These are phyloP conservation scores for Tylopilus sp. DNA, from an alignment of 1,284 basidiomycete species.

Conservation along the genomic window DNA sequence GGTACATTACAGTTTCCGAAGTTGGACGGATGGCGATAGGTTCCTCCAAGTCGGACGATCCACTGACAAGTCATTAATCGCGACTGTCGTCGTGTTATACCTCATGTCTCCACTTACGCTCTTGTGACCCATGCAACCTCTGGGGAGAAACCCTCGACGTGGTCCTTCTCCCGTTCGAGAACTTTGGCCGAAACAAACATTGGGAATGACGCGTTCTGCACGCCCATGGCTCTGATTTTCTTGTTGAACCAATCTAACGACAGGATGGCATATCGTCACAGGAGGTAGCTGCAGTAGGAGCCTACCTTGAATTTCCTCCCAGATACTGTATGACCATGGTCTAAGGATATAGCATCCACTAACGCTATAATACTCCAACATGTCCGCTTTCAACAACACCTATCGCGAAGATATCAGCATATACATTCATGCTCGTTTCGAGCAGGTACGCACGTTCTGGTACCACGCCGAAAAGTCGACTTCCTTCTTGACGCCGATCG, in stretches of 20 bases:
- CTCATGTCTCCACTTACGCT: conserved; percentile 57
- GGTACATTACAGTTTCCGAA: conserved; percentile 98
- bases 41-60: conserved; percentile 90
- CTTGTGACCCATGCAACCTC: conserved; percentile 99
- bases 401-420: conserved; percentile 32
- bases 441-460: conserved; percentile 62
- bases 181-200: conserved; percentile 96
- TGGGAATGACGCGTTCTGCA: conserved; percentile 98
- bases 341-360: conserved; percentile 98
- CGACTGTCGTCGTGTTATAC: neutral
- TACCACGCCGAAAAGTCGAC: conserved; percentile 94
- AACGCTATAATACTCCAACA: conserved; percentile 99
- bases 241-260: conserved; percentile 81
- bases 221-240: conserved; percentile 90
- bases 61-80: conserved; percentile 43
- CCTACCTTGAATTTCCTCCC: conserved; percentile 90
- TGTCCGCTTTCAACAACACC: conserved; percentile 97
- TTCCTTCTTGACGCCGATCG: conserved; percentile 92
- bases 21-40: conserved; percentile 98
- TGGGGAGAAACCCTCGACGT: conserved; percentile 99
- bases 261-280: conserved; percentile 3
- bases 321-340: conserved; percentile 95
- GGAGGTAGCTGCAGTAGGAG: conserved; percentile 37
- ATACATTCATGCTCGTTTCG: neutral
- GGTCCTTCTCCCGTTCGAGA: conserved; percentile 95